Conservation (phyloP, 495 filamentous ascomycete species). For the Mycothermus thermophilus region DNA sequence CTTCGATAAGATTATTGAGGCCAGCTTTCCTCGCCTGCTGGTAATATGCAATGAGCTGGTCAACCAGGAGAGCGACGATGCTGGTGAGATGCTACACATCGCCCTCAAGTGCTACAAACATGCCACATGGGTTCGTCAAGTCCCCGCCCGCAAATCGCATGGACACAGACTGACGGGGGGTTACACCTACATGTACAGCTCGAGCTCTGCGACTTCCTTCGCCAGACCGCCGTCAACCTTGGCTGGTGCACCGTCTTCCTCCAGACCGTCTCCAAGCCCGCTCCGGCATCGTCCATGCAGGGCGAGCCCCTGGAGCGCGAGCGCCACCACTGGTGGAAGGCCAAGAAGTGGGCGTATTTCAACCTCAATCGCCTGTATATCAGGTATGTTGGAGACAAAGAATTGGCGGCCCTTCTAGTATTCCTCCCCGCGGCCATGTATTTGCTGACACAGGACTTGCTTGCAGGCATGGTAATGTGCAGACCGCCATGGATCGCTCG, state of each 20-base stretch:
- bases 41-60: conserved; percentile 75
- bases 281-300: conserved; percentile 60
- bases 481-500: conserved; percentile 44
- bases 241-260: conserved; percentile 94
- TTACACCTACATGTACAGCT: too few species aligned
- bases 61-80: conserved; percentile 79
- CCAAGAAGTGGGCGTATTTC: conserved; percentile 98
- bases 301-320: conserved; percentile 82
- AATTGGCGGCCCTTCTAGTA: too few species aligned
- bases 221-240: conserved; percentile 68
- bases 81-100: conserved; percentile 90
- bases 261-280: conserved; percentile 70
- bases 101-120: conserved; percentile 95
- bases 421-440: too few species aligned
- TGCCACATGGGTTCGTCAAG: conserved; percentile 78
- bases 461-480: conserved; percentile 82
- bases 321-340: conserved; percentile 96
- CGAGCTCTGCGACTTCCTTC: conserved; percentile 65
- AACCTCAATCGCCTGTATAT: conserved; percentile 94
- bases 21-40: conserved; percentile 81
- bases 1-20: conserved; percentile 86
- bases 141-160: not conserved
- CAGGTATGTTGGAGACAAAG: conserved; percentile 45
- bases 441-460: too few species aligned
- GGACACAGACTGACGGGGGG: too few species aligned